Base-by-base conservation (phyloP, 2,329 filamentous ascomycete species). In the Penicillium sp. region DNA sequence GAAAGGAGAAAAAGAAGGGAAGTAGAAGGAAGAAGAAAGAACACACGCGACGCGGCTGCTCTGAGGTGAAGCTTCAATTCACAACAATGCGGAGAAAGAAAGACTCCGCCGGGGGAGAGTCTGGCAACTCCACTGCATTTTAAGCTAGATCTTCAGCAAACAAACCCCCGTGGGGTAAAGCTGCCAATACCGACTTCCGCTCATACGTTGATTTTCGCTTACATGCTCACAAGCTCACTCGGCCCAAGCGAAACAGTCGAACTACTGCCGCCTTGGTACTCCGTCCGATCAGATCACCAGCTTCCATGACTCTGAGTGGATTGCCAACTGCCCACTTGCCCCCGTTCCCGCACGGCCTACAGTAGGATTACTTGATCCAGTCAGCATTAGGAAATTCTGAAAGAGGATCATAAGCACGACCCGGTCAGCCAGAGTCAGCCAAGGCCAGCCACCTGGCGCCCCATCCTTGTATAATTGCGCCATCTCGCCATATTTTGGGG, bases 141-240 rank as follows among this genome's bases (percentile, higher is more conserved):
- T 47, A 54, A 27, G 52, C 18, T 35, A 22, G 46, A 31, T 14
- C 27, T 27, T 22, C 19, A 11, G 33, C 27, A 14, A 44, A 14
- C n/a, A 6, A 31, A 31, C 9, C 33, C 52, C 52, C 52, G 31
- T 54, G 52, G 52, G 52, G 52, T 54, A 54, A 43, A 41, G 24
- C 6, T 31, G 31, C 31, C 31, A 31, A 31, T 31, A 10, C 31
- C 31, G 6, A 6, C 24, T 27, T 27, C 24, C 6, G 24, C 24
- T 27, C 24, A 27, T 27, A 27, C 24, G 24, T 31, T 10, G 31
- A 31, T 10, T 31, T 10, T 10, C 31, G 31, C 31, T 31, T 31
- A 10, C 31, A 31, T 10, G 31, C 31, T 31, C 31, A 31, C 31
- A 31, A 33, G 27, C 19, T 41, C n/a, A 43, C 22, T 39, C 31